Base-by-base conservation (phyloP, 805 yeast genomes). In the Starmerella cellae region DNA sequence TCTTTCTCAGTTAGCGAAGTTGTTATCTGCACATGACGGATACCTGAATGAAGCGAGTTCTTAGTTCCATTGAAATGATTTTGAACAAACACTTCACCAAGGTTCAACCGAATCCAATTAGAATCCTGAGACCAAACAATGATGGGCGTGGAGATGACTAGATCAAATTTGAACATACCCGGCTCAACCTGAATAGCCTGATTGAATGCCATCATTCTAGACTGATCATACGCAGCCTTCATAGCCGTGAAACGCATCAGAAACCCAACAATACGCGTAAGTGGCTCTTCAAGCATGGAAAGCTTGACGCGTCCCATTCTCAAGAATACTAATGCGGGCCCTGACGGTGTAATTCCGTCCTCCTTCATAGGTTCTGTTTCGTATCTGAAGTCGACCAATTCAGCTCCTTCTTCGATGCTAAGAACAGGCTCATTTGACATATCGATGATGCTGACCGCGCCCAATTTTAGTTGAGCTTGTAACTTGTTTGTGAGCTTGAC, bases 161-260 rank as follows among this genome's bases (percentile, higher is more conserved):
- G 61, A 52, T 87, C 81, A 56, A 87, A 71, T 49, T 77, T 75
- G 61, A 85, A 75, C 49, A 68, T 71, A 37, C 65, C 70, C 1
- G 82, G 74, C 39, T 62, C 71, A 34, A 71, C 71, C 48, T 75
- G 76, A 35, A 66, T 74, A 0, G 91, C 91, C 58, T 82, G 94
- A 51, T 79, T 74, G 51, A 84, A 72, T 0, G 97, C 95, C 10
- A 85, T 82, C 54, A 79, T 83, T 44, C 97, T 71, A 0, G 97
- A 94, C 18, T 72, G 66, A 55, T 91, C 98, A 59, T 82, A 93
- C n/a, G 87, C 68, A 3, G 73, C 74, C 60, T 91, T 91, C 94
- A 88, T 83, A 51, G 72, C 72, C 45, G 75, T 79, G 55, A 93
- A 82, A 51, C 79, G 80, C 49, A 74, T 74, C 53, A 84, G 63